These are phyloP conservation scores for Pichia sp. DNA, from an alignment of 1,139 yeast species.

Conservation along the genomic window DNA sequence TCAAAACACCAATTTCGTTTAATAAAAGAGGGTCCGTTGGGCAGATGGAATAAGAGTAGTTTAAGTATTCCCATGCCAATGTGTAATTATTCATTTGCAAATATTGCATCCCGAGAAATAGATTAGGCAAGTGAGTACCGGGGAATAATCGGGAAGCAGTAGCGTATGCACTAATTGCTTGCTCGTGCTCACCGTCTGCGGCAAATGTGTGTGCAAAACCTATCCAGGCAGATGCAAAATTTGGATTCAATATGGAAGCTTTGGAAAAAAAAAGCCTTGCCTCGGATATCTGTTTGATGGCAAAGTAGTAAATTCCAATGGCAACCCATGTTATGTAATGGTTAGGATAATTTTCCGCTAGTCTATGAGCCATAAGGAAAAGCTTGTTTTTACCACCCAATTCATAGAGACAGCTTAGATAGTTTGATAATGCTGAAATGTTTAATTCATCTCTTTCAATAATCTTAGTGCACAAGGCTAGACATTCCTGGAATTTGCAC, in stretches of 20 bases:
- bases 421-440: constrained; percentile 70
- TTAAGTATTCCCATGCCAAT: constrained; percentile 81
- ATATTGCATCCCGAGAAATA: constrained; percentile 95
- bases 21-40: constrained; percentile 79
- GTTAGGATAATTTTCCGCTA: constrained; percentile 82
- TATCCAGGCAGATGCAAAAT: constrained; percentile 95
- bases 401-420: constrained; percentile 81
- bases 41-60: constrained; percentile 72
- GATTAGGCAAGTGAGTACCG: constrained; percentile 86
- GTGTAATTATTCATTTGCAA: constrained; percentile 77
- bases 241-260: constrained; percentile 84
- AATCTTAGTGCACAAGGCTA: constrained; percentile 64
- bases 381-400: constrained; percentile 77
- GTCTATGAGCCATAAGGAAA: constrained; percentile 75
- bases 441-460: constrained; percentile 61
- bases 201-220: constrained; percentile 99
- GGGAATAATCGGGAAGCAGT: constrained; percentile 93
- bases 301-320: constrained; percentile 82
- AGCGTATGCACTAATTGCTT: constrained; percentile 95
- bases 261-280: constrained; percentile 86
- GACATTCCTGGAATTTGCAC: constrained; percentile 75
- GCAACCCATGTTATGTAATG: constrained; percentile 89
- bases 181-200: constrained; percentile 97
- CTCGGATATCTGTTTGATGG: constrained; percentile 69
- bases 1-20: constrained; percentile 88